These are phyloP conservation scores for Metarhizium album DNA, from an alignment of 2,329 filamentous ascomycete species.

Conservation along the genomic window DNA sequence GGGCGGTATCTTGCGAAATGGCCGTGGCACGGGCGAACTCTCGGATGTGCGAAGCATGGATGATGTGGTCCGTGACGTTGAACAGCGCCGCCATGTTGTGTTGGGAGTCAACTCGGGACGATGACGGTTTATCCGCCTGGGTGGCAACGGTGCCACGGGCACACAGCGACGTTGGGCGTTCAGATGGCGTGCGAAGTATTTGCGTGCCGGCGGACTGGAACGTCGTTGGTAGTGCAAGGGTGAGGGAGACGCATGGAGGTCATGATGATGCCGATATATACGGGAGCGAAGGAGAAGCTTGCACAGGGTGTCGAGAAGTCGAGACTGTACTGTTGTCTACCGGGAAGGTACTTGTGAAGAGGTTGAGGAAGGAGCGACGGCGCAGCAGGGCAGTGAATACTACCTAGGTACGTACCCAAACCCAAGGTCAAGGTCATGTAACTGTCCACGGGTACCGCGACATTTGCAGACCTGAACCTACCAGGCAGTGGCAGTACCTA, in stretches of 20 bases:
- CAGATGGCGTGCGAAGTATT: neutral
- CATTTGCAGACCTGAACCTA: too few relatives aligned
- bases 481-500: too few relatives aligned
- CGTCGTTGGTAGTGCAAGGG: neutral
- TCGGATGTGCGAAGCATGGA: slow-evolving; percentile 68
- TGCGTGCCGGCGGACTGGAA: neutral
- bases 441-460: too few relatives aligned
- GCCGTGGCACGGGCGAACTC: slow-evolving; percentile 69
- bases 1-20: slow-evolving; percentile 60
- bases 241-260: neutral
- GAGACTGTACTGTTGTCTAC: too few relatives aligned
- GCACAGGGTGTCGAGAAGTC: too few relatives aligned
- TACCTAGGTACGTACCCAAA: too few relatives aligned
- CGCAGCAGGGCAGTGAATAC: too few relatives aligned
- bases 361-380: too few relatives aligned
- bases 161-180: neutral
- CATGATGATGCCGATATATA: neutral
- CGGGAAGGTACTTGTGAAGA: too few relatives aligned
- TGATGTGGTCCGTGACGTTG: slow-evolving; percentile 59
- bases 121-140: neutral
- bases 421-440: too few relatives aligned
- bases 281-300: too few relatives aligned
- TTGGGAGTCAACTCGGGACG: neutral
- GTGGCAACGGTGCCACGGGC: neutral
- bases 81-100: slow-evolving; percentile 28